Evolutionary conservation across 495 filamentous ascomycete genomes (phyloP), one percentile per base, ranked within the genome.

Genomic region (Lepraria neglecta): DNA sequence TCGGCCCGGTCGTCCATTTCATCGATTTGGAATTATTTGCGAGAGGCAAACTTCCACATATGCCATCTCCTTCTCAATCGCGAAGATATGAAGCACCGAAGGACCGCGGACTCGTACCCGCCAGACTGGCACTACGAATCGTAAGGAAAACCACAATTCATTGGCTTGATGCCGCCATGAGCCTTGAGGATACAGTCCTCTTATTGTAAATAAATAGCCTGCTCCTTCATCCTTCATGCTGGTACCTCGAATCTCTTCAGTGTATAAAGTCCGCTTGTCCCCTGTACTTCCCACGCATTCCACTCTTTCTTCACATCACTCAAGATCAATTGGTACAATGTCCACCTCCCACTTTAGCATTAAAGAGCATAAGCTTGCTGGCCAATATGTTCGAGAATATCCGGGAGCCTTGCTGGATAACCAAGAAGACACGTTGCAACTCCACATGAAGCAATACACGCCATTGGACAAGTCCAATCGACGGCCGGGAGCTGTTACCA

Each of bases 361-460:
- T 48, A 73, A 79, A 62, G 80, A 87, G 67, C 88, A 91, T 73
- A 73, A 75, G 30, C 71, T 90, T 65, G 77, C 82, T 24, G 76
- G 78, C 59, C 81, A 88, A 68, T 87, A 92, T 72, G 80, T 90
- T 66, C 78, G 90, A 62, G 88, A 91, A 65, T 91, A 87, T 68
- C 77, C 84, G 10, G 75, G 66, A 14, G 86, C 82, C 11, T 88
- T 84, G 9, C 79, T 84, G 12, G 71, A 78, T 63, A 77, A 76
- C 38, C 82, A 88, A 62, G 83, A 90, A 64, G 77, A 82, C 30
- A 72, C 80, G 1, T 75, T 94, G 24, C 70, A 84, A 55, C 73
- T 95, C 5, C 81, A 81, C 35, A 78, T 95, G 59, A 96, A 95
- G 73, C 90, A 95, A 71, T 96, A 96, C 71, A 87, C 80, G 10